These are phyloP conservation scores for Fusarium burgessii DNA, from an alignment of 2,329 filamentous ascomycete genomes.

Conservation along the genomic window DNA sequence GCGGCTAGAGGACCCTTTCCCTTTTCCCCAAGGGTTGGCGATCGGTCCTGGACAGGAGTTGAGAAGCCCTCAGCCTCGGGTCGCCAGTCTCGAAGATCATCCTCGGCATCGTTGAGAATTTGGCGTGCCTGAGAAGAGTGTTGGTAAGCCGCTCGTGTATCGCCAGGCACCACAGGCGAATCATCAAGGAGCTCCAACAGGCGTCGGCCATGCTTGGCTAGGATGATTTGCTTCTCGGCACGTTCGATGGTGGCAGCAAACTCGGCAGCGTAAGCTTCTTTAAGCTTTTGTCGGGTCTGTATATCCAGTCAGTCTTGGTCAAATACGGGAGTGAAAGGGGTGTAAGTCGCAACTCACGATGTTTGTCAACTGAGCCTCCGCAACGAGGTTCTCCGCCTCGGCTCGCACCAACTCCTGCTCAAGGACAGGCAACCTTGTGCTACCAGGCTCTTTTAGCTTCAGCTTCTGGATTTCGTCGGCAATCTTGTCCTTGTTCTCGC, in stretches of 20 bases:
- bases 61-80: constrained; percentile 55
- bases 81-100: constrained; percentile 83
- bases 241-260: constrained; percentile 93
- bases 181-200: constrained; percentile 90
- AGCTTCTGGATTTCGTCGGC: constrained; percentile 91
- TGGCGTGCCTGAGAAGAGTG: constrained; percentile 77
- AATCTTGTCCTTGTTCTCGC: constrained; percentile 88
- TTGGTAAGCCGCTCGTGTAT: constrained; percentile 76
- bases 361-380: constrained; percentile 96
- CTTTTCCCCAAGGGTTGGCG: constrained; percentile 46
- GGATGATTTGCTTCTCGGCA: constrained; percentile 94
- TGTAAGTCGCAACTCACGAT: constrained; percentile 69
- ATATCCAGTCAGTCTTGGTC: constrained; percentile 21
- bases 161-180: constrained; percentile 87
- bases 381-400: constrained; percentile 95
- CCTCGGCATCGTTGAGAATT: constrained; percentile 91
- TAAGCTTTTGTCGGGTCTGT: constrained; percentile 95
- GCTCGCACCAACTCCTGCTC: constrained; percentile 97
- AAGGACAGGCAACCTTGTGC: constrained; percentile 81
- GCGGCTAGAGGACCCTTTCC: constrained; percentile 38
- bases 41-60: constrained; percentile 40
- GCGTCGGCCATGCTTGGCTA: constrained; percentile 89
- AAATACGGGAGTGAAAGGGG: neutral
- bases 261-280: constrained; percentile 91
- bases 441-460: constrained; percentile 92